These are phyloP conservation scores for Neofusicoccum kwambonambiense DNA, from an alignment of 2,329 filamentous ascomycete species.

Conservation along the genomic window DNA sequence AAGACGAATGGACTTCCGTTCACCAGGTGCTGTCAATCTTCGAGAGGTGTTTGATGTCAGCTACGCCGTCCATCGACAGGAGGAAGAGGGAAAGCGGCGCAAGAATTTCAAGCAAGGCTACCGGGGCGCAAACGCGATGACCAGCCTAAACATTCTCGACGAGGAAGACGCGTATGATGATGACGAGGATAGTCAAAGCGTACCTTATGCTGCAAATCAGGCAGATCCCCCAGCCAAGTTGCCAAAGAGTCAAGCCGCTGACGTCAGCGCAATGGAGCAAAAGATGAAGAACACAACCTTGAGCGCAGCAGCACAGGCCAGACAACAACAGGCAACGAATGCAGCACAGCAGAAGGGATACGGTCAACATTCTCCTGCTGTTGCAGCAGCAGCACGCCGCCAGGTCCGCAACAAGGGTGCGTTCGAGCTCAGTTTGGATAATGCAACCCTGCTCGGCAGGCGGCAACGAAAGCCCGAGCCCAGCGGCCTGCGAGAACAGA, in stretches of 20 bases:
- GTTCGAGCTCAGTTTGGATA: constrained; percentile 90
- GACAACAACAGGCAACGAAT: constrained; percentile 51
- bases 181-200: constrained; percentile 64
- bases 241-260: constrained; percentile 62
- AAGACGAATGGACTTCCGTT: constrained; percentile 86
- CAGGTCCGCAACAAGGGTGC: constrained; percentile 77
- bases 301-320: constrained; percentile 61
- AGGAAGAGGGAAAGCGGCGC: constrained; percentile 89
- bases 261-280: constrained; percentile 75
- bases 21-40: constrained; percentile 89
- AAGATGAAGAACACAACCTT: constrained; percentile 84
- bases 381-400: constrained; percentile 79
- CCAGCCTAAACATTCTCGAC: constrained; percentile 63
- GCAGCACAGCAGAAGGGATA: constrained; percentile 65
- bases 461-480: constrained; percentile 52
- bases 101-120: constrained; percentile 77
- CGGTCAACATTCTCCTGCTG: constrained; percentile 81
- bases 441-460: constrained; percentile 82
- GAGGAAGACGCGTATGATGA: constrained; percentile 65
- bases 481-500: constrained; percentile 47
- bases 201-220: constrained; percentile 49
- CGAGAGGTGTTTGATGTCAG: constrained; percentile 97
- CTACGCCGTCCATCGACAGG: constrained; percentile 95
- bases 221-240: constrained; percentile 61
- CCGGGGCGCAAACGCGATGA: constrained; percentile 63